Conservation (phyloP, 108 stramenopile genomes). For the Cyclotella kingstonii region DNA sequence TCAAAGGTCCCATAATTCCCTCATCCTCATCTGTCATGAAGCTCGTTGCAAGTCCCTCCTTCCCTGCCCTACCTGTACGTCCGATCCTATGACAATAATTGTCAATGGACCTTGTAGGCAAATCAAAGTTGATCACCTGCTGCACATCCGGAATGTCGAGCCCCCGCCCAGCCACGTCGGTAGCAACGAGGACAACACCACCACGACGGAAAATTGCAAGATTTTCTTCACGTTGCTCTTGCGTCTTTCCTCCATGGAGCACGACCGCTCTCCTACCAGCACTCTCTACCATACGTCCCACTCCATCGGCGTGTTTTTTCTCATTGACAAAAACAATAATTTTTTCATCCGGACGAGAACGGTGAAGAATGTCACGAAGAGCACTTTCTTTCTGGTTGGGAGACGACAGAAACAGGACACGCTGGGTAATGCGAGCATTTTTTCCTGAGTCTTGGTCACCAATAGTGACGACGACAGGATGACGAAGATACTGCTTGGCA, state of each 20-base stretch:
- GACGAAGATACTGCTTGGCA: constrained; percentile 89
- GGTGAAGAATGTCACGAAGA: constrained; percentile 54
- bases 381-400: constrained; percentile 82
- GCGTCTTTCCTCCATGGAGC: constrained; percentile 95
- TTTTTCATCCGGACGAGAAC: constrained; percentile 60
- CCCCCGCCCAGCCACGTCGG: constrained; percentile 97
- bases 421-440: constrained; percentile 92
- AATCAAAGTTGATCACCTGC: constrained; percentile 96
- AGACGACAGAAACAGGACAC: constrained; percentile 75
- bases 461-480: constrained; percentile 87
- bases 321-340: constrained; percentile 98
- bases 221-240: constrained; percentile 96
- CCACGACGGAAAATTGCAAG: constrained; percentile 81
- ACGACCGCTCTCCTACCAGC: constrained; percentile 76
- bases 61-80: constrained; percentile 97
- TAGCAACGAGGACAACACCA: constrained; percentile 85
- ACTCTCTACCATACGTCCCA: constrained; percentile 76
- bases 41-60: constrained; percentile 90
- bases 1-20: constrained; percentile 87
- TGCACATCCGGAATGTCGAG: constrained; percentile 95
- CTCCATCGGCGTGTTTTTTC: constrained; percentile 88
- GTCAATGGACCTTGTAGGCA: constrained; percentile 90
- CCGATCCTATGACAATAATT: constrained; percentile 97
- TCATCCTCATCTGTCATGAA: constrained; percentile 92
- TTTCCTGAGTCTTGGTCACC: constrained; percentile 93